Conservation (phyloP, 1,139 yeast species). For the Wickerhamomyces sp. region DNA sequence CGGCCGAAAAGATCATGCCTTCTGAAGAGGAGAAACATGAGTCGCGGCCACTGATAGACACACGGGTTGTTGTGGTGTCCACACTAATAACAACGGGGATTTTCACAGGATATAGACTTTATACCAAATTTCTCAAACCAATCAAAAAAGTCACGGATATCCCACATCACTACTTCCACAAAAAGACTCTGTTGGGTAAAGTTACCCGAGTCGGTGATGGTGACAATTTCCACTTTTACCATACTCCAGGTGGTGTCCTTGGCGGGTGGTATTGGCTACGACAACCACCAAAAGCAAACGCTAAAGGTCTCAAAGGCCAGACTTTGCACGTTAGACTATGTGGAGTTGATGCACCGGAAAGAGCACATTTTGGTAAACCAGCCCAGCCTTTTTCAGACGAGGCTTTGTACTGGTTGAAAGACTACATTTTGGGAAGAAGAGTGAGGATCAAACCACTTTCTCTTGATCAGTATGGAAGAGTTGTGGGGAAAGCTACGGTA, state of each 20-base stretch:
- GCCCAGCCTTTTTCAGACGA: constrained; percentile 88
- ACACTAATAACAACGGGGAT: constrained; percentile 27
- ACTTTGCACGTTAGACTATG: constrained; percentile 62
- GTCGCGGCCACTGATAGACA: constrained; percentile 26
- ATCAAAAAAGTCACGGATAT: constrained; percentile 35
- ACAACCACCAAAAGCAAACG: constrained; percentile 38
- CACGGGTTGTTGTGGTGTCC: constrained; percentile 24
- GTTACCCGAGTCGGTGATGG: constrained; percentile 97
- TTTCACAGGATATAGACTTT: constrained; percentile 32
- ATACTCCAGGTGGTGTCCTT: constrained; percentile 84
- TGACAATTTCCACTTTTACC: constrained; percentile 87
- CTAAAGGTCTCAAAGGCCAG: constrained; percentile 29
- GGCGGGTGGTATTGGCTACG: constrained; percentile 96
- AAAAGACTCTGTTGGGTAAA: constrained; percentile 57
- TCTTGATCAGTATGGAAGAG: constrained; percentile 83
- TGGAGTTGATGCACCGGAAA: constrained; percentile 98
- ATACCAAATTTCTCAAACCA: constrained; percentile 32
- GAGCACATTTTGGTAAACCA: constrained; percentile 91
- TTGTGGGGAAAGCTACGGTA: constrained; percentile 76
- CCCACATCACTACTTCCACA: constrained; percentile 34
- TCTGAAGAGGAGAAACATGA: no score
- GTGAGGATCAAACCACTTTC: constrained; percentile 74
- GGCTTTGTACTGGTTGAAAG: constrained; percentile 70
- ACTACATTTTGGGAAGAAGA: constrained; percentile 55
- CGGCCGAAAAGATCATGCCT: background rate